phyloP scores from a whole-genome alignment of 2,329 filamentous ascomycete species.

The Fusarium austroafricanum region DNA sequence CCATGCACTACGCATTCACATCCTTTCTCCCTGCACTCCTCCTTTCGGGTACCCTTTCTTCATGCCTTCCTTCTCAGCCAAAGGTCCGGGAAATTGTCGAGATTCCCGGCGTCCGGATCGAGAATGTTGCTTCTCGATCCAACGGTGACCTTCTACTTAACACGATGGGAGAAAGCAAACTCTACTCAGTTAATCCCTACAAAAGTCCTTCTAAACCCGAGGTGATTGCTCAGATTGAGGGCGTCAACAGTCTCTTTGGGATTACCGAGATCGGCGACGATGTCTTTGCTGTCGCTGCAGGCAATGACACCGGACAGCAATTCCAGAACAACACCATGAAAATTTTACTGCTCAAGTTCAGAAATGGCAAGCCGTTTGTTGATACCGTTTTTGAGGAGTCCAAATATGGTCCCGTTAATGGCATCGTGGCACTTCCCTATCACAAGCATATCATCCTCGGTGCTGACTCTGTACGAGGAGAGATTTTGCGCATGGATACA shows the following conservation, averaged over 20 bases:
- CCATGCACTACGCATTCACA: not conserved
- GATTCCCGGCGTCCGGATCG: conserved; percentile 2
- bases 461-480: conserved; percentile 9
- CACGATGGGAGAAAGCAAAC: not conserved
- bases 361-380: not conserved
- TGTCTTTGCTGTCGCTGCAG: not conserved
- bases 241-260: not conserved
- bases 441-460: conserved; percentile 12
- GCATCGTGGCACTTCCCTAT: not conserved
- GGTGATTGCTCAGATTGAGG: not conserved
- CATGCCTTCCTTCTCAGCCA: not conserved
- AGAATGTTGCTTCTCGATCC: conserved; percentile 3
- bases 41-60: not conserved
- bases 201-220: fast-evolving
- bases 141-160: conserved; percentile 19
- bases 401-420: conserved; percentile 4
- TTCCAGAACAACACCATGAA: conserved; percentile 5
- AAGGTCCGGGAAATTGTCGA: not conserved
- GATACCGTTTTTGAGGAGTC: conserved; percentile 1
- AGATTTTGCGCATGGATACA: not conserved
- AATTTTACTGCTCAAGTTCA: not conserved
- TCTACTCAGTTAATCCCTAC: conserved; percentile 1
- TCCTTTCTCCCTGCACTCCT: not conserved
- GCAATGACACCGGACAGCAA: not conserved
- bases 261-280: not conserved